Evolutionary conservation across 2,329 filamentous ascomycete species (phyloP), one percentile per base, ranked within the genome.

Genomic region (Pseudocercospora crystallina): DNA sequence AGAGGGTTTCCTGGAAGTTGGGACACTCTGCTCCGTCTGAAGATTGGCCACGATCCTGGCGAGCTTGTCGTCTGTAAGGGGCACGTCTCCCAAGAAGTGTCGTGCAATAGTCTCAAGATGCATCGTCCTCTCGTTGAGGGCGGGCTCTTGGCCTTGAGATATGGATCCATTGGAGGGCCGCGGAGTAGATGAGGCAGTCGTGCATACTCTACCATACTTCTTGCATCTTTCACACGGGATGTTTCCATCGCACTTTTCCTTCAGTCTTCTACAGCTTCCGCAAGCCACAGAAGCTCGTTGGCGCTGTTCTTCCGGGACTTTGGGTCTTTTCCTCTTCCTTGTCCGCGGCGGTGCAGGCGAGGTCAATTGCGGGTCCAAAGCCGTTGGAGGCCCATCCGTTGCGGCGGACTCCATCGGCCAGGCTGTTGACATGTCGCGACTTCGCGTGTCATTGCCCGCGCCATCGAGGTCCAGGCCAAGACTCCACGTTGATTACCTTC

Each of bases 201-300:
- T 43, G 47, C 47, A 56, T 5, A 36, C 5, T n/a, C 49, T 13
- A 7, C 38, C 53, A 42, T 43, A 29, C 38, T 49, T 36, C 8
- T 26, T n/a, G 20, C 55, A 54, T 43, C 53, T 43, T 36, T 47
- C 36, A 33, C 58, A 58, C 17, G 53, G 58, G 5, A 50, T 35
- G 29, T 46, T 47, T 47, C 57, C 53, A 40, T 58, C 51, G 35
- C 56, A 49, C 36, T 54, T 61, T 32, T 59, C 57, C 40, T 60
- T 60, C 8, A 60, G 46, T 17, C 52, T 46, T 30, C 56, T 36
- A 34, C 38, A 53, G 10, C 39, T 45, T 13, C 43, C 39, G 32
- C 53, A 57, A 4, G 54, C 54, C 9, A 57, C 51, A 11, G 43
- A 30, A 30, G 54, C 51, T 15, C 54, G 43, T 31, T 54, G 54